phyloP scores from a whole-genome alignment of 352 stramenopile genomes.

The Phytophthora tentaculata region DNA sequence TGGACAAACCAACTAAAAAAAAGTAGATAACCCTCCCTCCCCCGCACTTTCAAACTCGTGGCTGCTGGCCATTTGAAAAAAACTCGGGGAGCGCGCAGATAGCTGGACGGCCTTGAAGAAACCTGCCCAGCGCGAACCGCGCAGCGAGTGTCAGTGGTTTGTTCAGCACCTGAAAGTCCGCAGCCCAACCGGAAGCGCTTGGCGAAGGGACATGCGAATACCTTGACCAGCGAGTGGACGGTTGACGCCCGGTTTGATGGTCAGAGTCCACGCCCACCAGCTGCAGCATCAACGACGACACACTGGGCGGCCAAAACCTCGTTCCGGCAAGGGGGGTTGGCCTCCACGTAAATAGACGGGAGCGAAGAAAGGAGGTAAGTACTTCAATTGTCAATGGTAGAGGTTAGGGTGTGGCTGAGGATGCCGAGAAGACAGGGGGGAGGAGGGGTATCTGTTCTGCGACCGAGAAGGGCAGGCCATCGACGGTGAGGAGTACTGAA shows the following conservation, averaged over 20 bases:
- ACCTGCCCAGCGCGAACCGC: background rate
- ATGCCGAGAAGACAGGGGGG: too few species aligned
- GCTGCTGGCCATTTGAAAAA: background rate
- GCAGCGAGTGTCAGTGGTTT: background rate
- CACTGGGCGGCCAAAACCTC: background rate
- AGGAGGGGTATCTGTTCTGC: too few species aligned
- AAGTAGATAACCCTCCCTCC: background rate
- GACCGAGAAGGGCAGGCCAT: too few species aligned
- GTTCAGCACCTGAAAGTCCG: background rate
- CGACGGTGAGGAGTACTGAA: too few species aligned
- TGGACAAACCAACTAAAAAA: background rate
- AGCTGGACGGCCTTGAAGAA: background rate
- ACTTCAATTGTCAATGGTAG: too few species aligned
- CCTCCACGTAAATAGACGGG: too few species aligned
- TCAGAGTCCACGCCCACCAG: background rate
- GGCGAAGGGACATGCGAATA: background rate
- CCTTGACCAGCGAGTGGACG: background rate
- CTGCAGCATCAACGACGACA: too few species aligned
- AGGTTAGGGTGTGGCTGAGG: too few species aligned
- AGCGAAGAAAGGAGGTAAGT: too few species aligned
- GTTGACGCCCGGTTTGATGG: background rate
- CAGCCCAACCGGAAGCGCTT: background rate
- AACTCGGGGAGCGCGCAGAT: background rate
- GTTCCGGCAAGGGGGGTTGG: background rate
- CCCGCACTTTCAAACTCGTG: background rate